Percentiles rank a stretch among this genome's conserved stretches.
phyloP scores from a whole-genome alignment of 2,329 filamentous ascomycete genomes.

The Volutella citrinella region DNA sequence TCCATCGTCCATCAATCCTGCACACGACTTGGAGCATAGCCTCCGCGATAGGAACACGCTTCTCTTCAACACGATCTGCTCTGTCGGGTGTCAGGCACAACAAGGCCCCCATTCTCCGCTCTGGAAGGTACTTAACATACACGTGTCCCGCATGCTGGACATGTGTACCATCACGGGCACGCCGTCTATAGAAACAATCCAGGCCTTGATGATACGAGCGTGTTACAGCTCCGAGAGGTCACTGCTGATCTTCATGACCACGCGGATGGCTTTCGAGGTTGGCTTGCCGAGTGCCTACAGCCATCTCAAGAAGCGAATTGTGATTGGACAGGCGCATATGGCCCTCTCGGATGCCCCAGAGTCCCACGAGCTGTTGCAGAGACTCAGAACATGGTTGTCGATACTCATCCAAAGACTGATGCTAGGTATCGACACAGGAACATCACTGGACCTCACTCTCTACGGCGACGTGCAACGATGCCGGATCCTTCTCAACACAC shows the following conservation, averaged over 20 bases:
- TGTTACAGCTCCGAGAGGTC: conserved; percentile 52
- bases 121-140: conserved; percentile 42
- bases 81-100: conserved; percentile 47
- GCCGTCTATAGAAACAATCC: conserved; percentile 45
- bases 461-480: conserved; percentile 43
- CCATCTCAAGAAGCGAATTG: conserved; percentile 27
- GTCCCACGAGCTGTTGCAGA: conserved; percentile 33
- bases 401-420: conserved; percentile 52
- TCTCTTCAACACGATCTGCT: conserved; percentile 49
- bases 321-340: too few species aligned
- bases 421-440: conserved; percentile 38
- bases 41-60: conserved; percentile 45
- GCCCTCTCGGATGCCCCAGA: conserved; percentile 7
- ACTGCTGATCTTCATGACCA: conserved; percentile 46
- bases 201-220: conserved; percentile 49
- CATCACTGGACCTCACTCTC: conserved; percentile 27
- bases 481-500: conserved; percentile 41
- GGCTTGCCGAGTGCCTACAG: conserved; percentile 42
- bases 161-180: conserved; percentile 23
- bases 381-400: conserved; percentile 49
- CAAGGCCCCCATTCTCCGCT: conserved; percentile 35
- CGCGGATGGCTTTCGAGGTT: conserved; percentile 48
- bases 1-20: too few species aligned
- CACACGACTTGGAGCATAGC: conserved; percentile 42
- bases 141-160: conserved; percentile 43